Base-by-base conservation (phyloP, 352 stramenopile genomes). In the Pythium scleroteichum region DNA sequence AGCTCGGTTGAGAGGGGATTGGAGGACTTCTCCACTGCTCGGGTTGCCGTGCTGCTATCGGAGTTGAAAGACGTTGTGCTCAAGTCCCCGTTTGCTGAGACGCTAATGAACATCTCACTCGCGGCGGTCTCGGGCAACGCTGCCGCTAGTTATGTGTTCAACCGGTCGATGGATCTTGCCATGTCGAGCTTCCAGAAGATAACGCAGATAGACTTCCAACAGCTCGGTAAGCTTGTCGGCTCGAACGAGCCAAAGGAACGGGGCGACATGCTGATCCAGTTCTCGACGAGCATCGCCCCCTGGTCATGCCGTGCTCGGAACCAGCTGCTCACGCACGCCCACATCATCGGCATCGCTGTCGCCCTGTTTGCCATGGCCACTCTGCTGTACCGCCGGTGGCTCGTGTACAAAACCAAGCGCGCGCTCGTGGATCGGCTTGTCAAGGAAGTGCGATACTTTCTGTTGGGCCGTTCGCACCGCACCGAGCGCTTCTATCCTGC, bases 381-480 rank as follows among this genome's bases (percentile, higher is more conserved):
- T 20, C 17, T 73, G 5, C 24, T 62, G 1, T 82, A 83, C 32
- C 59, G 70, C 23, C 66, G 73, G 10, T 73, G 75, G 26, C 48
- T 70, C 16, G 35, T 87, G n/a, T 72, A 71, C 23, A 76, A 75
- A 19, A 74, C 72, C 19, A 71, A 87, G 60, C 71, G 71, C 6
- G 62, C 74, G 47, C 55, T 91, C 5, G 63, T 85, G 7, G 79
- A 88, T 56, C 76, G 81, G 0, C 76, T 88, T 22, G 73, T 88
- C 23, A 88, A 87, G 53, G 81, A 91, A 62, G 81, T 86, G 44
- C 81, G 81, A 20, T 88, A 79, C 27, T 79, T 78, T 45, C 59
- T 91, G 33, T 53, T 91, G 13, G 66, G 73, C 42, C 75, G 78
- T 29, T 76, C 73, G 13, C 63, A 69, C 5, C 59, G 57, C 4